A percentile compares a stretch with the other conserved stretches of the same genome.
Conservation (phyloP, 2,329 filamentous ascomycete species). For the Stachybotrys elegans region DNA sequence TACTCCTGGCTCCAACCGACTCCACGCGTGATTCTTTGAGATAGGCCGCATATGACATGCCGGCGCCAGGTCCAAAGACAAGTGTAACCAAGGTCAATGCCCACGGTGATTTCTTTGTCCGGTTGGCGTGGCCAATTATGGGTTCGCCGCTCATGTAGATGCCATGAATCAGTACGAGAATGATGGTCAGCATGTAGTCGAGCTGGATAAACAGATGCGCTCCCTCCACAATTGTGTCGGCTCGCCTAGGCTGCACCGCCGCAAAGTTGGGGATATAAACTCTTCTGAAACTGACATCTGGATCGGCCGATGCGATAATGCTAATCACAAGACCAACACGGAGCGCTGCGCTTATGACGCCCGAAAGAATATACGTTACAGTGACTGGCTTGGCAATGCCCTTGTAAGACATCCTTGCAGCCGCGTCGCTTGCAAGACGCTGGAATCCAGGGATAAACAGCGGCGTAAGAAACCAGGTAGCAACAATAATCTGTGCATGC, state of each 20-base stretch:
- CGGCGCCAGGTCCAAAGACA: not conserved
- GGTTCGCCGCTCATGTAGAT: not conserved
- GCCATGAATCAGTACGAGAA: not conserved
- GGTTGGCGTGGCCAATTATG: not conserved
- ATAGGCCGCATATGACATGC: not conserved
- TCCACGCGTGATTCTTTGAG: not conserved
- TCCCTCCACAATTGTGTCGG: not conserved
- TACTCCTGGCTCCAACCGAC: not conserved
- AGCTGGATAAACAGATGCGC: not conserved
- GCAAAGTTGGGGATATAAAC: not conserved
- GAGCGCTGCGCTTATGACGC: not conserved
- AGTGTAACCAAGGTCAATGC: not conserved
- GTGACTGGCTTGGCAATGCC: not conserved
- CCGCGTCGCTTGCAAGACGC: not conserved
- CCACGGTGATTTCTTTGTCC: not conserved
- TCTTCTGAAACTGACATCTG: not conserved
- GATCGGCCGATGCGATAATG: not conserved
- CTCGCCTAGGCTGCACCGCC: not conserved
- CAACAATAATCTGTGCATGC: not conserved
- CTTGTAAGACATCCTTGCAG: not conserved
- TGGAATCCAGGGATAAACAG: not conserved
- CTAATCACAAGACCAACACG: not conserved
- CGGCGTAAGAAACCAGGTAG: not conserved
- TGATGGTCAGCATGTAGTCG: not conserved
- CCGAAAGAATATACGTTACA: not conserved